Evolutionary conservation across 2,329 filamentous ascomycete species (phyloP).

Genomic region (Exophiala bonariae): DNA sequence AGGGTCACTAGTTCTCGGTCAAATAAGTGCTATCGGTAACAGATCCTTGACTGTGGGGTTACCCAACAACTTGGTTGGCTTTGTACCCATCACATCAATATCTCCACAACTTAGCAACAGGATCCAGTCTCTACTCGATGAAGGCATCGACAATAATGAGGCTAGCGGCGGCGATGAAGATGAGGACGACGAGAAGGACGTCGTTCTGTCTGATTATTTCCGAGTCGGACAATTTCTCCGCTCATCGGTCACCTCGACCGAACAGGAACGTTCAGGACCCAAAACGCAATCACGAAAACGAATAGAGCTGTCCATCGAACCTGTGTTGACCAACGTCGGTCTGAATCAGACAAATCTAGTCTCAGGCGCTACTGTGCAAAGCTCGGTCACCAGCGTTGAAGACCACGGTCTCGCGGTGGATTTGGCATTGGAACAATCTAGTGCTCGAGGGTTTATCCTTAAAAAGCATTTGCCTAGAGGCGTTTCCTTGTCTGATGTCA

Average conservation of each 20-base stretch:
- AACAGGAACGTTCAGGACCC: conserved; percentile 50
- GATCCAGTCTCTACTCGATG: conserved; percentile 67
- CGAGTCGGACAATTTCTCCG: conserved; percentile 83
- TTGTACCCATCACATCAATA: conserved; percentile 87
- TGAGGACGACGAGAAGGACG: conserved; percentile 51
- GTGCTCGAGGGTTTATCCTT: conserved; percentile 78
- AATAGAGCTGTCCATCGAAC: conserved; percentile 84
- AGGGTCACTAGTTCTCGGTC: conserved; percentile 84
- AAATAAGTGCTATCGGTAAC: conserved; percentile 76
- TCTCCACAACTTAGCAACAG: conserved; percentile 76
- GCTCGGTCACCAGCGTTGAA: conserved; percentile 85
- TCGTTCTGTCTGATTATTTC: conserved; percentile 77
- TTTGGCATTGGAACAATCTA: conserved; percentile 68
- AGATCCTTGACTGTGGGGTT: conserved; percentile 79
- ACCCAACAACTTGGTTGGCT: conserved; percentile 89
- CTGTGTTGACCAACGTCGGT: conserved; percentile 73
- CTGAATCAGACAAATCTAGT: conserved; percentile 73
- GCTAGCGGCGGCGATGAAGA: conserved; percentile 51
- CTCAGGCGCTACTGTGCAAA: conserved; percentile 76
- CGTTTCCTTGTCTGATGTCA: conserved; percentile 66
- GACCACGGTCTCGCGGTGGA: conserved; percentile 96
- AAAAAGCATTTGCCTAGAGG: conserved; percentile 74
- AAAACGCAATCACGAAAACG: conserved; percentile 71
- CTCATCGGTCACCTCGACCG: conserved; percentile 76
- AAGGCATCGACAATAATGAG: conserved; percentile 58